These are phyloP conservation scores for Agrocybe praecox DNA, from an alignment of 768 basidiomycete species.

Conservation along the genomic window DNA sequence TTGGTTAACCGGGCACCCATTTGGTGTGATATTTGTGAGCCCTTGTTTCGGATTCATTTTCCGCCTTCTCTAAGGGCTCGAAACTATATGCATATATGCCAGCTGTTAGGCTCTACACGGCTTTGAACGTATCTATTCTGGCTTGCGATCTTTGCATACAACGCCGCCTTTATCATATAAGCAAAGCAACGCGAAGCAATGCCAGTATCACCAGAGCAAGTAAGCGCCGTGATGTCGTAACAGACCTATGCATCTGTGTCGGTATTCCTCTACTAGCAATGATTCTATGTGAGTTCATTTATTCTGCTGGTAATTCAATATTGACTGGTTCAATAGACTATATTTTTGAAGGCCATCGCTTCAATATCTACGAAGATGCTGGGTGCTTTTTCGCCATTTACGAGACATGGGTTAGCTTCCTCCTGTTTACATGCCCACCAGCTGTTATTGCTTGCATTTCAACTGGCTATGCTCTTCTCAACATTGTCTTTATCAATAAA, in stretches of 20 bases:
- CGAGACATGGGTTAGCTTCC: constrained; percentile 43
- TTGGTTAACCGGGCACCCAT: constrained; percentile 53
- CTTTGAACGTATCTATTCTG: constrained; percentile 46
- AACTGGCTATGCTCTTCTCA: constrained; percentile 36
- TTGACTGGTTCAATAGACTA: constrained; percentile 18
- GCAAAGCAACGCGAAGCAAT: constrained; percentile 40
- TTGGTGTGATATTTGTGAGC: constrained; percentile 66
- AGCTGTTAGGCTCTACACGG: too few species aligned
- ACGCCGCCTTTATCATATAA: constrained; percentile 60
- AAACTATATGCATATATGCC: too few species aligned
- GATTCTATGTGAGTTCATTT: constrained; percentile 15
- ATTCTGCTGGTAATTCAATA: too few species aligned
- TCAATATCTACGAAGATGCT: constrained; percentile 57
- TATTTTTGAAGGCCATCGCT: constrained; percentile 59
- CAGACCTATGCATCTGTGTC: constrained; percentile 53
- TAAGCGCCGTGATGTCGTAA: constrained; percentile 48
- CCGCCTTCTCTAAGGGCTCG: too few species aligned
- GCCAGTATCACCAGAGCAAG: constrained; percentile 53
- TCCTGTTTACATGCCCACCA: constrained; percentile 44
- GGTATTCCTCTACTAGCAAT: constrained; percentile 52
- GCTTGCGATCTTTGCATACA: constrained; percentile 58
- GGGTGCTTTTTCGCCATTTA: constrained; percentile 56
- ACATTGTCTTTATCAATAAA: constrained; percentile 39
- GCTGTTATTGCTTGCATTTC: constrained; percentile 42
- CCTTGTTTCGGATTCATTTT: too few species aligned